Conservation (phyloP, 1,284 basidiomycete species). For the Xerocomus minutiporus region DNA sequence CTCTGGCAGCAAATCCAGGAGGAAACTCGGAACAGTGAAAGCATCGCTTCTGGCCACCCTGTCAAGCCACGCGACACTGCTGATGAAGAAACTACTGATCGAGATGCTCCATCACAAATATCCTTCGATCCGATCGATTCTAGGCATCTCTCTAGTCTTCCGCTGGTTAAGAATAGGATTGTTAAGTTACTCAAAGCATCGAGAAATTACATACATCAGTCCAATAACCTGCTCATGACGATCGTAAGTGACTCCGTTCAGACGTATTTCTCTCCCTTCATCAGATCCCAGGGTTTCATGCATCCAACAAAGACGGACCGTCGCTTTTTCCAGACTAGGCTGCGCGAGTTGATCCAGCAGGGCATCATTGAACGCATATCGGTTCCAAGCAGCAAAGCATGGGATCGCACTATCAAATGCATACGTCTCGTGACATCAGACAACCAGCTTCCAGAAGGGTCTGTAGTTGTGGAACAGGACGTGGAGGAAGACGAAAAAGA, state of each 20-base stretch:
- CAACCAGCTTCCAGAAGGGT: constrained; percentile 33
- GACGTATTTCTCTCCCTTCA: constrained; percentile 6
- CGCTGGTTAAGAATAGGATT: constrained; percentile 61
- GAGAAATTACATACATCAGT: constrained; percentile 60
- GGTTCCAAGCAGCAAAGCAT: constrained; percentile 51
- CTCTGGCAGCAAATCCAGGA: constrained; percentile 68
- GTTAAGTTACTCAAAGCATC: constrained; percentile 65
- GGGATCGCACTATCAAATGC: constrained; percentile 50
- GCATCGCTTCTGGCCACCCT: constrained; percentile 19
- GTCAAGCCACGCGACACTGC: constrained; percentile 26
- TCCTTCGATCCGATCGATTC: constrained; percentile 70
- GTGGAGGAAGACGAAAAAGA: constrained; percentile 43
- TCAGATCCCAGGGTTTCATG: constrained; percentile 54
- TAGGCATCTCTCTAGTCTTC: constrained; percentile 67
- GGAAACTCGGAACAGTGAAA: constrained; percentile 44
- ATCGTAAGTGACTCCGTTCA: constrained; percentile 46
- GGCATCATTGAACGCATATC: constrained; percentile 69
- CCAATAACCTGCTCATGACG: constrained; percentile 64
- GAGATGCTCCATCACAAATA: constrained; percentile 31
- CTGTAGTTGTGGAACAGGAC: constrained; percentile 32
- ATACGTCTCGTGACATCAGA: constrained; percentile 51
- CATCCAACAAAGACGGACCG: constrained; percentile 70
- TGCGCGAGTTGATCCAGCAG: constrained; percentile 65
- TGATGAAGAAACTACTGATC: constrained; percentile 29
- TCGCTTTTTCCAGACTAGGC: constrained; percentile 68